Evolutionary conservation across 2,329 filamentous ascomycete species (phyloP), one percentile per base, ranked within the genome.

Genomic region (Simplicillium sp.): DNA sequence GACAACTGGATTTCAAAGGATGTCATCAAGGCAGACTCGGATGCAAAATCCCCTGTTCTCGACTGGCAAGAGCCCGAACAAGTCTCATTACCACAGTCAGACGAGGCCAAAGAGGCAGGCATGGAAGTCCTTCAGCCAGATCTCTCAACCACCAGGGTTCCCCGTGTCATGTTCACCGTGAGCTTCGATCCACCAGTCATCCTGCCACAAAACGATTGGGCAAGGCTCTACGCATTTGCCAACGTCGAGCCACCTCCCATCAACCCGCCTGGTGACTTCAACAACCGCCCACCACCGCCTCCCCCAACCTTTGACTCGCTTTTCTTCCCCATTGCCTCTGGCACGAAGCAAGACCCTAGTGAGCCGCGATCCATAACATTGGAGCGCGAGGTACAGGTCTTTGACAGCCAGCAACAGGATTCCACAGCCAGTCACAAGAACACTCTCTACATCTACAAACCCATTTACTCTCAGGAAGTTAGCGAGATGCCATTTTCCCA

Each of bases 21-120:
- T 2, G 68, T 87, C n/a, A 69, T 77, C 53, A 84, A 83, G 50
- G 55, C 68, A 3, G 60, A 67, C 47, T 65, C 62, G 33, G 67
- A 60, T 8, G 67, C 56, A 4, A 49, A 54, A 18, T 61, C 51
- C 54, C 60, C 45, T 50, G 61, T 77, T 29, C 57, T 82, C 29
- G 78, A 87, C 62, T 90, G 85, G 85, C 70, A 80, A 33, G 81
- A 89, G 43, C 85, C 85, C 1, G 73, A 77, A 3, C 75, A 77
- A 38, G 80, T 78, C 1, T 69, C 82, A 20, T 54, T 84, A 16
- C 71, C 63, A 3, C 54, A 59, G 11, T 63, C 61, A 13, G 58
- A 69, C 36, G 64, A 70, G 44, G 65, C 61, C 45, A 70, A 64
- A 51, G 64, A 76, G 43, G 65, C 70, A 7, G 57, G 53, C 9